Conservation (phyloP, 2,329 filamentous ascomycete species). For the Fonsecaea nubica region DNA sequence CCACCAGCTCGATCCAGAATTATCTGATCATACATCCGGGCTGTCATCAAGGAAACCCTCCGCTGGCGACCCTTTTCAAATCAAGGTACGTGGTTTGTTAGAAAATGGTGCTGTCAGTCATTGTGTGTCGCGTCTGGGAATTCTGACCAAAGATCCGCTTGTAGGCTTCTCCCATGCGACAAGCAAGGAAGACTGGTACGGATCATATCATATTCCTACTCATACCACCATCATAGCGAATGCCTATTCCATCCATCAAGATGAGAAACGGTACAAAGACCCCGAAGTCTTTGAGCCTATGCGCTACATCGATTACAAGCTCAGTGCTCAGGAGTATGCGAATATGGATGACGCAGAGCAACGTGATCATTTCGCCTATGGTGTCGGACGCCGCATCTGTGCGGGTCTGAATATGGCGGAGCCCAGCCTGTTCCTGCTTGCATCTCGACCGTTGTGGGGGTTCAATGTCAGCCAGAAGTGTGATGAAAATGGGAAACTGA, state of each 20-base stretch:
- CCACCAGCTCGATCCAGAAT: conserved; percentile 39
- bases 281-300: not conserved
- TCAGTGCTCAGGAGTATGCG: conserved; percentile 41
- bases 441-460: conserved; percentile 47
- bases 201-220: too few relatives aligned
- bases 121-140: conserved; percentile 21
- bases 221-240: conserved; percentile 25
- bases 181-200: too few relatives aligned
- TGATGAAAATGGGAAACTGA: too few relatives aligned
- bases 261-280: conserved; percentile 39
- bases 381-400: conserved; percentile 53
- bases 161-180: too few relatives aligned
- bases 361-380: conserved; percentile 19
- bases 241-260: conserved; percentile 45
- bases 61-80: conserved; percentile 42
- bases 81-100: not conserved
- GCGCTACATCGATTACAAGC: not conserved
- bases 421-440: conserved; percentile 56
- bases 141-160: conserved; percentile 1
- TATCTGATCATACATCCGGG: conserved; percentile 37
- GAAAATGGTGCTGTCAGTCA: conserved; percentile 7
- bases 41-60: conserved; percentile 43
- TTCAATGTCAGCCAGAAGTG: conserved; percentile 19
- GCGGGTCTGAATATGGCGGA: conserved; percentile 60
- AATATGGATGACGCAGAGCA: conserved; percentile 12